These are phyloP conservation scores for Calonectria naviculata DNA, from an alignment of 2,329 filamentous ascomycete genomes.

Conservation along the genomic window DNA sequence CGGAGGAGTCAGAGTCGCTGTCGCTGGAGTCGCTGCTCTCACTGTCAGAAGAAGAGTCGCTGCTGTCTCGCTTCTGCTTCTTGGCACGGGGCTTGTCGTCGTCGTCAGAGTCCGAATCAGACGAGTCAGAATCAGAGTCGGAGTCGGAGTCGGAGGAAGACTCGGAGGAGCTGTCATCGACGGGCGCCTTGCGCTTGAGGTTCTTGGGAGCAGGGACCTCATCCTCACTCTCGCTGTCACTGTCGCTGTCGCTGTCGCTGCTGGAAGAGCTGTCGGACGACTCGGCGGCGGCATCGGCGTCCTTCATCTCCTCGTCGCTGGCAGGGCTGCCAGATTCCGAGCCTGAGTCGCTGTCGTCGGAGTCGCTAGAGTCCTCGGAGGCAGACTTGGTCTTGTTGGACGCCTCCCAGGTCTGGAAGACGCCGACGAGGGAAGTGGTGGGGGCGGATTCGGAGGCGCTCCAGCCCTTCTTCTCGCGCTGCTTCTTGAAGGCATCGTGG, in stretches of 20 bases:
- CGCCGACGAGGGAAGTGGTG: constrained; percentile 57
- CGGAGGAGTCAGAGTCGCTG: constrained; percentile 47
- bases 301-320: constrained; percentile 57
- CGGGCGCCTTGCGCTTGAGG: constrained; percentile 55
- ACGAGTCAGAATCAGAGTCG: constrained; percentile 49
- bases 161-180: constrained; percentile 42
- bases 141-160: constrained; percentile 49
- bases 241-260: constrained; percentile 39
- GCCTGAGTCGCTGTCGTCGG: constrained; percentile 42
- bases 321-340: constrained; percentile 43
- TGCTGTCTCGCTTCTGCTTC: constrained; percentile 56
- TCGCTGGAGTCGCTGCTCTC: constrained; percentile 41
- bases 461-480: constrained; percentile 67
- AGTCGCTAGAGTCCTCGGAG: constrained; percentile 28
- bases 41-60: constrained; percentile 37
- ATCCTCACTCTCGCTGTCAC: constrained; percentile 38
- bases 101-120: constrained; percentile 50
- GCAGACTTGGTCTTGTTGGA: constrained; percentile 35
- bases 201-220: constrained; percentile 39
- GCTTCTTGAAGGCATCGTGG: constrained; percentile 71
- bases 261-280: constrained; percentile 47
- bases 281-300: constrained; percentile 45
- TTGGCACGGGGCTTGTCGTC: constrained; percentile 62
- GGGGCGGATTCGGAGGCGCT: constrained; percentile 33
- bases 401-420: constrained; percentile 64